phyloP scores from a whole-genome alignment of 2,329 filamentous ascomycete genomes.

The Paraphoma chrysanthemicola region DNA sequence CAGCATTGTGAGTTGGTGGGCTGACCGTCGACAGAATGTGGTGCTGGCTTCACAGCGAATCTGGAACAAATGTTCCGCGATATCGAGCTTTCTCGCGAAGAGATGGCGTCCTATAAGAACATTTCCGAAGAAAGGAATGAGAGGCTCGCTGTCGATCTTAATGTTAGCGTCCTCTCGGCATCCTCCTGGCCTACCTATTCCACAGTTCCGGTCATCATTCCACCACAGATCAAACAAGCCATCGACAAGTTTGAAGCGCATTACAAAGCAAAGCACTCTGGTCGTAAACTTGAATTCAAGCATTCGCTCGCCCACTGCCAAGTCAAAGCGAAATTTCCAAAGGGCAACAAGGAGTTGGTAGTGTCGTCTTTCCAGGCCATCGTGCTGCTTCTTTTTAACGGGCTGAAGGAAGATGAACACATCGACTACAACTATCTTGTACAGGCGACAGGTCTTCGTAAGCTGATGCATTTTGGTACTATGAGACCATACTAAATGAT shows the following conservation, averaged over 20 bases:
- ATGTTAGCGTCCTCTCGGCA: slow-evolving; percentile 88
- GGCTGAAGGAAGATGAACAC: slow-evolving; percentile 65
- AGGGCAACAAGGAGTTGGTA: slow-evolving; percentile 83
- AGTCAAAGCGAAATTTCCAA: slow-evolving; percentile 79
- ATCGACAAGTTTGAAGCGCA: slow-evolving; percentile 82
- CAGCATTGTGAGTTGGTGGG: background rate
- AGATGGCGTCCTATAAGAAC: slow-evolving; percentile 87
- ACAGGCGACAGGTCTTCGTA: slow-evolving; percentile 74
- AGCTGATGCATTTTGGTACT: slow-evolving; percentile 26
- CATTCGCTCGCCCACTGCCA: slow-evolving; percentile 91
- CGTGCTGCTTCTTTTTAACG: slow-evolving; percentile 89
- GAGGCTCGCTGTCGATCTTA: slow-evolving; percentile 70
- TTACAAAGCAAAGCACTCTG: slow-evolving; percentile 89
- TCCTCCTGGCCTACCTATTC: slow-evolving; percentile 93
- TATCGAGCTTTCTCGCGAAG: slow-evolving; percentile 89
- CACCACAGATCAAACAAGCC: slow-evolving; percentile 75
- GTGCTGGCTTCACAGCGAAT: slow-evolving; percentile 93
- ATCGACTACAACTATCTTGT: slow-evolving; percentile 80
- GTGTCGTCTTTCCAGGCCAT: slow-evolving; percentile 93
- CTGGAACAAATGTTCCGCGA: slow-evolving; percentile 99
- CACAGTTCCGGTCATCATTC: slow-evolving; percentile 76
- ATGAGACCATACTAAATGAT: background rate
- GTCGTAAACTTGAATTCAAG: slow-evolving; percentile 88
- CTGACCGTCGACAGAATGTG: slow-evolving; percentile 70
- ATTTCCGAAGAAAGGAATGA: slow-evolving; percentile 67